These are phyloP conservation scores for Zymoseptoria crescenta DNA, from an alignment of 2,329 filamentous ascomycete species.

Conservation along the genomic window DNA sequence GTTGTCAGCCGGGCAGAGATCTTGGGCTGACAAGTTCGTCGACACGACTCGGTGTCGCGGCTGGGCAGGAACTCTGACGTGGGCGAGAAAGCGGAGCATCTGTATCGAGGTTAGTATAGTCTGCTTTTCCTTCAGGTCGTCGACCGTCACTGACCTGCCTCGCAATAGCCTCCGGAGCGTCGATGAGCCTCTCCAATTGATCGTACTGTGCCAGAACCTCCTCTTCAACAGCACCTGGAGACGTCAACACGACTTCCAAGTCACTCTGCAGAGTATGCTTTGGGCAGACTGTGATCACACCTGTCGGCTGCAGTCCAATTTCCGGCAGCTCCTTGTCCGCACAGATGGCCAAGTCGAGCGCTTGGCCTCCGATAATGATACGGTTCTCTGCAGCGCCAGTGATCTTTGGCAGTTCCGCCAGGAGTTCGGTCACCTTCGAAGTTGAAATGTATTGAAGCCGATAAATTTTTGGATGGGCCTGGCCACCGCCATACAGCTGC, in stretches of 20 bases:
- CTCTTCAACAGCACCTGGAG: slow-evolving; percentile 54
- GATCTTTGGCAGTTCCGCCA: slow-evolving; percentile 12
- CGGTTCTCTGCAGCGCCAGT: slow-evolving; percentile 20
- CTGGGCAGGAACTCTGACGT: slow-evolving; percentile 33
- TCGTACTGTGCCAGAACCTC: slow-evolving; percentile 77
- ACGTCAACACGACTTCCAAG: slow-evolving; percentile 20
- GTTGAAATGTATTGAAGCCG: slow-evolving; percentile 10
- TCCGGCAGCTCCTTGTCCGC: slow-evolving; percentile 12
- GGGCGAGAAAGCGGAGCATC: slow-evolving; percentile 60
- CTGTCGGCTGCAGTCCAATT: slow-evolving; percentile 15
- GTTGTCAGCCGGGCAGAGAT: slow-evolving; percentile 60
- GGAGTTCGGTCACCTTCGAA: slow-evolving; percentile 17
- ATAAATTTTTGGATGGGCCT: slow-evolving; percentile 9
- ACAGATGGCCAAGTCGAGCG: slow-evolving; percentile 12
- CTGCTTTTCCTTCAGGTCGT: not conserved
- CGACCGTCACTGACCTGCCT: slow-evolving; percentile 6
- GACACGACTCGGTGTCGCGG: slow-evolving; percentile 49
- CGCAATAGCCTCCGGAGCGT: slow-evolving; percentile 52
- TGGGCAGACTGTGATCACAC: slow-evolving; percentile 22
- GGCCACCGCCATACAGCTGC: slow-evolving; percentile 17
- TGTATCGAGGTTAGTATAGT: slow-evolving; percentile 28
- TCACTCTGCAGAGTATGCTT: slow-evolving; percentile 19
- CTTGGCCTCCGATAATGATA: slow-evolving; percentile 19
- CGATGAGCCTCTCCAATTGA: slow-evolving; percentile 73
- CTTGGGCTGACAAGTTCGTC: slow-evolving; percentile 44